Conservation (phyloP, 306 rosid genomes). For the Rosa chinensis region DNA sequence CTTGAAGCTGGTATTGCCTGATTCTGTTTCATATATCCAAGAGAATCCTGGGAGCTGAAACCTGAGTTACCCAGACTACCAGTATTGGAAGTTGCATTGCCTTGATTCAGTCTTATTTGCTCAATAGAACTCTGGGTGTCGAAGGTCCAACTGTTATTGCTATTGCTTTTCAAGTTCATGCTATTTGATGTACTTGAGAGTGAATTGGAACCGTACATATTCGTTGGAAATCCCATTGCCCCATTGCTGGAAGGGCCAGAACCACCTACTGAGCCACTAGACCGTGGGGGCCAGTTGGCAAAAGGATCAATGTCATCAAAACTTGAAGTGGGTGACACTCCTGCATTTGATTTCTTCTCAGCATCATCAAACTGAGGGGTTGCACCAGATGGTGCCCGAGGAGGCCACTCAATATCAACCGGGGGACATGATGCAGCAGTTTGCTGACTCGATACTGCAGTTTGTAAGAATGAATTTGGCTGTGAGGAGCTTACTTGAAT, state of each 20-base stretch:
- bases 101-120: constrained; percentile 44
- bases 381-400: constrained; percentile 49
- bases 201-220: constrained; percentile 49
- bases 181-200: constrained; percentile 49
- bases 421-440: constrained; percentile 65
- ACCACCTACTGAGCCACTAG: constrained; percentile 59
- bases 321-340: constrained; percentile 58
- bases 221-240: constrained; percentile 36
- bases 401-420: constrained; percentile 96
- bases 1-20: constrained; percentile 46
- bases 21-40: constrained; percentile 59
- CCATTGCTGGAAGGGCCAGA: constrained; percentile 63
- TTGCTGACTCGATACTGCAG: constrained; percentile 54
- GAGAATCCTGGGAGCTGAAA: constrained; percentile 47
- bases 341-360: constrained; percentile 51
- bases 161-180: constrained; percentile 47
- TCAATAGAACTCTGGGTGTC: constrained; percentile 43
- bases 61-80: constrained; percentile 44
- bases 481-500: constrained; percentile 43
- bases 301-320: constrained; percentile 74
- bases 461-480: constrained; percentile 30
- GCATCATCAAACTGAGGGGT: constrained; percentile 47
- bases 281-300: constrained; percentile 90
- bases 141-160: constrained; percentile 52
- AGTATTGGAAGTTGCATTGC: constrained; percentile 37